Base-by-base conservation (phyloP, 2,329 filamentous ascomycete species). In the Rutstroemia sydowiana region DNA sequence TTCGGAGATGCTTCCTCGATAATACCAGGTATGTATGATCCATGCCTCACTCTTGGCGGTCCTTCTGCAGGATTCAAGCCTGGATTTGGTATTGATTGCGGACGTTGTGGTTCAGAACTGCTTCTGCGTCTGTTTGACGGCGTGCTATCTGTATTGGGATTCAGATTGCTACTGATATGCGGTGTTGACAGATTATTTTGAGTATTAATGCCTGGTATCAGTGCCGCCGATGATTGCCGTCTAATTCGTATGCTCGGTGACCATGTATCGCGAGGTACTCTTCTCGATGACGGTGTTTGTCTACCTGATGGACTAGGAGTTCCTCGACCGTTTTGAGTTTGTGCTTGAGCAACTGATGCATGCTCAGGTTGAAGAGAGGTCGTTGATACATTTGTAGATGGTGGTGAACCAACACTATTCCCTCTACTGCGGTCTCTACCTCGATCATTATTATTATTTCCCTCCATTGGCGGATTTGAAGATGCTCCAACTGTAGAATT, bases 181-280 rank as follows among this genome's bases (percentile, higher is more conserved):
- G 48, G 48, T 37, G 48, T 46, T 18, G 44, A 52, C 28, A 9
- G 20, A 37, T 51, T 46, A 10, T 14, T 34, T 11, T 39, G 48
- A 16, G 48, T 10, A n/a, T 48, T 49, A 13, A 18, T 23, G 14
- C 26, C 36, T n/a, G 20, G 18, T 10, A 52, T 20, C 13, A 46
- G 28, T 43, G 41, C 26, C 18, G 48, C 20, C 13, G 53, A 52
- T 13, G 58, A 47, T 4, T 52, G 32, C 11, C 60, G 46, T 34
- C 59, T 48, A 20, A 62, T 56, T n/a, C 60, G 55, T 39, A 62
- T 62, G 45, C 57, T 62, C 31, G 60, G 58, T 55, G 54, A 51
- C 46, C 55, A 53, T 44, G n/a, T 18, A 21, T 43, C n/a, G 21
- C n/a, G n/a, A 42, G 51, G 28, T 30, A 31, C 20, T 18, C 28